Percentiles rank a stretch among this genome's conserved stretches.
phyloP scores from a whole-genome alignment of 2,329 filamentous ascomycete species.

The Chaetomium globosum region DNA sequence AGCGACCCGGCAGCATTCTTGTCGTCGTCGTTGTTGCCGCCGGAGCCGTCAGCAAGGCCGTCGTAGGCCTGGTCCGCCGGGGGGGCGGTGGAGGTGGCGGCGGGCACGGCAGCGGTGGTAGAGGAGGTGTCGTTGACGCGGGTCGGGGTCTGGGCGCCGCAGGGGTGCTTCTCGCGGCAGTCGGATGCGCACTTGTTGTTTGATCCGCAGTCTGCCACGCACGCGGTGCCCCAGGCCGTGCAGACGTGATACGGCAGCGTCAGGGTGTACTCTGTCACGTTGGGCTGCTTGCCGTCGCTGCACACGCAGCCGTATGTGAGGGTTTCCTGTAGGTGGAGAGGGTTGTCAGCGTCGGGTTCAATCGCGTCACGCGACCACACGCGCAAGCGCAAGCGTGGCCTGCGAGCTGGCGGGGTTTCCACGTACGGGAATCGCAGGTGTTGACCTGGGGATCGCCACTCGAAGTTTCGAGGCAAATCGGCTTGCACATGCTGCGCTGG shows the following conservation, averaged over 20 bases:
- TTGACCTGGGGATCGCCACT: conserved; percentile 60
- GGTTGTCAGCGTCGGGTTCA: not conserved
- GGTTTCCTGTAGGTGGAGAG: conserved; percentile 47
- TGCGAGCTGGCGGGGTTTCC: not conserved
- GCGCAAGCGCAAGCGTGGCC: no score
- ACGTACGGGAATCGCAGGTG: conserved; percentile 66
- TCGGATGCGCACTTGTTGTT: conserved; percentile 60
- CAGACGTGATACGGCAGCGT: conserved; percentile 79
- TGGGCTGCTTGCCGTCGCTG: conserved; percentile 65
- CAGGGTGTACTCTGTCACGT: conserved; percentile 74
- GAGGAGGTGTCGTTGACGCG: conserved; percentile 55
- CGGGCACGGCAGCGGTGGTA: conserved; percentile 46
- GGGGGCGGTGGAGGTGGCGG: conserved; percentile 40
- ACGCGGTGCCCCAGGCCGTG: conserved; percentile 70
- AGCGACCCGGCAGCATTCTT: conserved; percentile 30
- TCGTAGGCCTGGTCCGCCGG: conserved; percentile 46
- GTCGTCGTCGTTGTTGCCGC: not conserved
- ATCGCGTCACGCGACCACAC: not conserved
- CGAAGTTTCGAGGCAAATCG: conserved; percentile 68
- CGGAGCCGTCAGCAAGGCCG: conserved; percentile 36
- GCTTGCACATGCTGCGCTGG: conserved; percentile 66
- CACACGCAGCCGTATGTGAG: conserved; percentile 75
- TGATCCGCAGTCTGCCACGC: conserved; percentile 59
- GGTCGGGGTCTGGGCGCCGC: conserved; percentile 68
- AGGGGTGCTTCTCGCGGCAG: conserved; percentile 70